Percentiles rank a stretch among this genome's conserved stretches.
Evolutionary conservation across 2,329 filamentous ascomycete genomes (phyloP).

Genomic region (Penicillium psychrosexuale): DNA sequence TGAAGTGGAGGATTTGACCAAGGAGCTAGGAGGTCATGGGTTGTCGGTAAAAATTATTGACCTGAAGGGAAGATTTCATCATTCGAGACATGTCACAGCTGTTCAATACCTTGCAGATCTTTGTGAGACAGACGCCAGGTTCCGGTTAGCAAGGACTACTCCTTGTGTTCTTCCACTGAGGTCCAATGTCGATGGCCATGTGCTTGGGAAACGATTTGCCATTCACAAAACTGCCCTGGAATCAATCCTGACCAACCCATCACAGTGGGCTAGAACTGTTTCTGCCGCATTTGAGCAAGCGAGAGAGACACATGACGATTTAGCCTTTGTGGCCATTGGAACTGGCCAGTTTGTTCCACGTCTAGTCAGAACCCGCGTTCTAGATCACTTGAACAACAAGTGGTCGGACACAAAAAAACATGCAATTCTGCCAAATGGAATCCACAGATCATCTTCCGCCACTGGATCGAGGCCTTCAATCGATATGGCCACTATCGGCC

Average conservation of each 20-base stretch:
- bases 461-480: no score
- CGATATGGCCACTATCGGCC: no score
- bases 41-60: neutral
- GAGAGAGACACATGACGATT: neutral
- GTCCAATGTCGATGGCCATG: neutral
- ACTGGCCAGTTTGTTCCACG: neutral
- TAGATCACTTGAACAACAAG: neutral
- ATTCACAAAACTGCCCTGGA: neutral
- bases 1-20: neutral
- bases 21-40: neutral
- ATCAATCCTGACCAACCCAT: neutral
- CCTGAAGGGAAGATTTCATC: neutral
- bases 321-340: neutral
- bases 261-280: neutral
- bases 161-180: neutral
- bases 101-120: neutral
- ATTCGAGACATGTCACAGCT: neutral
- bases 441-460: neutral
- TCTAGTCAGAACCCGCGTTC: neutral
- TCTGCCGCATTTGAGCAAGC: neutral
- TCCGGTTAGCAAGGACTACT: neutral
- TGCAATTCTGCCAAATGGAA: neutral
- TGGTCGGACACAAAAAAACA: neutral
- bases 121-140: neutral
- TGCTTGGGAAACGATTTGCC: neutral